Evolutionary conservation across 2,329 filamentous ascomycete species (phyloP).

Genomic region (Fusarium avenaceum): DNA sequence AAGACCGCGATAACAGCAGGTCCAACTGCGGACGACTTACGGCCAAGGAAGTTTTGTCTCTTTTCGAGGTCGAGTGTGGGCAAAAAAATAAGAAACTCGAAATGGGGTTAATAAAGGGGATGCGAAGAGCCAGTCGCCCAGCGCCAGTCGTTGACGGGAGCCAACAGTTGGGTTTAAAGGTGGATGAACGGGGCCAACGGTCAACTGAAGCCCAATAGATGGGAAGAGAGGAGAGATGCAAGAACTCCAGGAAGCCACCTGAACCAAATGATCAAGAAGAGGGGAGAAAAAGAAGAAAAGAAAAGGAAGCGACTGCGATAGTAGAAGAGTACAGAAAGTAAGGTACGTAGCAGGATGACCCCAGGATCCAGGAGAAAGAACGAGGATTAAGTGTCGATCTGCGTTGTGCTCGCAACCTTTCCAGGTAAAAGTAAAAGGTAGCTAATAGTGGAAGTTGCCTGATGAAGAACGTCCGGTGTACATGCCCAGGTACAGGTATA

Average conservation of each 20-base stretch:
- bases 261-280: slow-evolving; percentile 31
- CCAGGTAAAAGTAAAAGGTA: slow-evolving; percentile 3
- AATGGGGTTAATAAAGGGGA: slow-evolving; percentile 30
- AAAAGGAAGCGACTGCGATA: slow-evolving; percentile 14
- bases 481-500: slow-evolving; percentile 12
- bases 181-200: slow-evolving; percentile 25
- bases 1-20: slow-evolving; percentile 25
- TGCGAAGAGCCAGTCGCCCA: slow-evolving; percentile 45
- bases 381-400: slow-evolving; percentile 41
- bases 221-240: slow-evolving; percentile 13
- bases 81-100: slow-evolving; percentile 15
- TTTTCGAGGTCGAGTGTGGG: slow-evolving; percentile 21
- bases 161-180: slow-evolving; percentile 38
- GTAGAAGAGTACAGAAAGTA: slow-evolving; percentile 24
- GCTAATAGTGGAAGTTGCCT: slow-evolving; percentile 17
- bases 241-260: slow-evolving; percentile 39
- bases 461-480: slow-evolving; percentile 11
- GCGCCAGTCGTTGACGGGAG: slow-evolving; percentile 41
- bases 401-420: slow-evolving; percentile 22
- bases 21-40: slow-evolving; percentile 33
- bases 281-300: slow-evolving; percentile 10
- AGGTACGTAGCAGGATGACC: slow-evolving; percentile 3
- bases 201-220: slow-evolving; percentile 13
- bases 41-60: slow-evolving; percentile 28
- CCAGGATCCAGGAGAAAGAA: slow-evolving; percentile 28